These are phyloP conservation scores for Rhodotorula sp. DNA, from an alignment of 1,284 basidiomycete genomes.

Conservation along the genomic window DNA sequence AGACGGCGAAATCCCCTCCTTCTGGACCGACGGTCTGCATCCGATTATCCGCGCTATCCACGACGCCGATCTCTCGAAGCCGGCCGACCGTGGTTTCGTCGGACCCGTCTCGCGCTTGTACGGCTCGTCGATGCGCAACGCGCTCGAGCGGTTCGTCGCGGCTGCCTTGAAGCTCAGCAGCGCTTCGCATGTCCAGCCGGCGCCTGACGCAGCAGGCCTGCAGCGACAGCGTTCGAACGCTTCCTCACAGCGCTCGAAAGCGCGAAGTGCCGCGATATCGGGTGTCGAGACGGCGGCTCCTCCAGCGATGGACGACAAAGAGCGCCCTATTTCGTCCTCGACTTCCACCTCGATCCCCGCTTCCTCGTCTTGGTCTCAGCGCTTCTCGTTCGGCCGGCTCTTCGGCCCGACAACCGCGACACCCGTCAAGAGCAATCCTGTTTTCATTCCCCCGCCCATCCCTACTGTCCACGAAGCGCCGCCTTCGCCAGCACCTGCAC, in stretches of 20 bases:
- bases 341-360: neutral
- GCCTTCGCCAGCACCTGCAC: too few relatives aligned
- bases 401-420: conserved; percentile 6
- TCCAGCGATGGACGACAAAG: neutral
- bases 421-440: neutral
- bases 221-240: conserved; percentile 1
- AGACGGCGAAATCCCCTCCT: conserved; percentile 8
- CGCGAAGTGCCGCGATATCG: too few relatives aligned
- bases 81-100: conserved; percentile 12
- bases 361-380: conserved; percentile 6
- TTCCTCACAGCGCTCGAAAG: conserved; percentile 18
- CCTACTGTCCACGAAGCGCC: neutral
- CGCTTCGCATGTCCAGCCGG: neutral
- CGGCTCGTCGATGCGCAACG: conserved; percentile 16
- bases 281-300: conserved; percentile 9
- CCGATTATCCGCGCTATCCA: conserved; percentile 30
- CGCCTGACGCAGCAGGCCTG: neutral
- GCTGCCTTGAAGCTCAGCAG: conserved; percentile 35
- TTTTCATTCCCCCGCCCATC: neutral
- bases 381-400: conserved; percentile 18
- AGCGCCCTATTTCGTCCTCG: neutral
- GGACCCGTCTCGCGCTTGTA: neutral
- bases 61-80: conserved; percentile 28
- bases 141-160: conserved; percentile 32
- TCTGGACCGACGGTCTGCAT: conserved; percentile 32